Evolutionary conservation across 495 filamentous ascomycete species (phyloP).

Genomic region (Chaetomium fimeti): DNA sequence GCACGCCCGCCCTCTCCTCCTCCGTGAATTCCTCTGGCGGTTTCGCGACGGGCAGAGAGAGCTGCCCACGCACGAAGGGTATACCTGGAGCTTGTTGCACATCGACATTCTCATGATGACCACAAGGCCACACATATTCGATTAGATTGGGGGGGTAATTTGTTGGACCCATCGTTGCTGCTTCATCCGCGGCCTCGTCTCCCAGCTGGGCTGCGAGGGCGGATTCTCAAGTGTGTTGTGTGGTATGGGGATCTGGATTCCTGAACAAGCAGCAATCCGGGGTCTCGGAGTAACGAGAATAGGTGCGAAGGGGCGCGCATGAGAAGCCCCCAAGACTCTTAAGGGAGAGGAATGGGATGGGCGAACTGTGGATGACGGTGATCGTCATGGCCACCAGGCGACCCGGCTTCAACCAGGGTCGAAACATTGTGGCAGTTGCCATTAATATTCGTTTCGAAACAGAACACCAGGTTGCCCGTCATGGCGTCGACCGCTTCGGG

Average conservation of each 20-base stretch:
- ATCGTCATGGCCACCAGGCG: conserved; percentile 1
- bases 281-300: conserved; percentile 8
- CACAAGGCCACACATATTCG: conserved; percentile 31
- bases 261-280: conserved; percentile 3
- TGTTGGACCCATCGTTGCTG: conserved; percentile 16
- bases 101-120: conserved; percentile 23
- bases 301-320: background rate
- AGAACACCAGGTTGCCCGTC: background rate
- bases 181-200: conserved; percentile 1
- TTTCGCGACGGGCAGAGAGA: conserved; percentile 26
- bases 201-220: background rate
- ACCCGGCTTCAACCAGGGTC: background rate
- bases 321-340: conserved; percentile 5
- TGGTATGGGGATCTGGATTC: background rate
- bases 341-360: conserved; percentile 4
- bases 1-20: conserved; percentile 23
- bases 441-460: conserved; percentile 14
- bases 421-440: conserved; percentile 8
- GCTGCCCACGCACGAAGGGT: conserved; percentile 17
- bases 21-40: conserved; percentile 24
- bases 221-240: background rate
- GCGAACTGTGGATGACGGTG: background rate
- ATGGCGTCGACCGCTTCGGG: background rate
- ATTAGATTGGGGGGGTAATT: conserved; percentile 18
- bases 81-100: conserved; percentile 21